Conservation (phyloP, 345 rosid species). For the Bruguiera gymnorhiza region DNA sequence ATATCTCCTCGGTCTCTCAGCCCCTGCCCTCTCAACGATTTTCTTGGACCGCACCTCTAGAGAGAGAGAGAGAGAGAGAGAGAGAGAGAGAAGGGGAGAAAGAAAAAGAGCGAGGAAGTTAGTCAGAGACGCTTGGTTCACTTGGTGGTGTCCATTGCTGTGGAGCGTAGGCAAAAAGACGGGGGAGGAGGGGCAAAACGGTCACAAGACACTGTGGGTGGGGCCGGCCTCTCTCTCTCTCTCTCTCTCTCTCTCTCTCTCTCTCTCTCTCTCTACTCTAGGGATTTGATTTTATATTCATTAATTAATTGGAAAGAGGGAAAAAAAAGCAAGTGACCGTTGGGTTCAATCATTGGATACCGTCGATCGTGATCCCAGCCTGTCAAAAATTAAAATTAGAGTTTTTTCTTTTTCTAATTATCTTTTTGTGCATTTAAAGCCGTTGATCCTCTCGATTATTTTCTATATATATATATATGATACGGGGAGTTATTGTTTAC, state of each 20-base stretch:
- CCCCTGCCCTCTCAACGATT: not conserved
- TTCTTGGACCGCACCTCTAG: not conserved
- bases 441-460: not conserved
- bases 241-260: not conserved
- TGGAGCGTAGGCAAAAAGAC: constrained; percentile 10
- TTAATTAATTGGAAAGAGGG: constrained; percentile 5
- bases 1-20: not conserved
- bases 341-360: constrained; percentile 19
- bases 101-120: constrained; percentile 13
- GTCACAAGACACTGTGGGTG: constrained; percentile 30
- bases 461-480: too few relatives aligned
- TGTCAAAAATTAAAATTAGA: constrained; percentile 9
- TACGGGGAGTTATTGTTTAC: too few relatives aligned
- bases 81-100: constrained; percentile 2
- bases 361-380: constrained; percentile 21
- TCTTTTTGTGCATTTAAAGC: not conserved
- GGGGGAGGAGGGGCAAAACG: constrained; percentile 32
- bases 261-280: not conserved
- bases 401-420: not conserved
- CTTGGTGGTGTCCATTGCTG: not conserved
- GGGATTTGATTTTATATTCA: not conserved
- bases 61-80: not conserved
- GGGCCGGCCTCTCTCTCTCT: not conserved
- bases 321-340: constrained; percentile 56
- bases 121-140: not conserved